Base-by-base conservation (phyloP, 1,139 yeast species). In the Candida albicans region DNA sequence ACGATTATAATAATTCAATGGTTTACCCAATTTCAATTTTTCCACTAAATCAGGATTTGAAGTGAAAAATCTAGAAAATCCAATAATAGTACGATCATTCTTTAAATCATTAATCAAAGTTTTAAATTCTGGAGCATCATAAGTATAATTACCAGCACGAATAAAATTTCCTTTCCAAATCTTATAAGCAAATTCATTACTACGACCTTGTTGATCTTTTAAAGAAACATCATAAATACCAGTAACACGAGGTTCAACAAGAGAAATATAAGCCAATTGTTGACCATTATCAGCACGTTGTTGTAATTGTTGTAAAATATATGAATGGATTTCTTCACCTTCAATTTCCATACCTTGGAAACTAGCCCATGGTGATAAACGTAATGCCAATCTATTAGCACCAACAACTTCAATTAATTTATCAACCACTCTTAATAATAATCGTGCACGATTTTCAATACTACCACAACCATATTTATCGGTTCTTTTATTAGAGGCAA, bases 361-460 rank as follows among this genome's bases (percentile, higher is more conserved):
- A 5, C 53, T 54, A 24, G 73, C 69, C 68, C 76, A 81, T 36
- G 91, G 91, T 5, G 88, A 80, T 9, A 85, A 53, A 61, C 90
- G 73, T 44, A 83, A 60, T 25, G 78, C 86, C 26, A 80, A 66
- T 49, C 68, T 73, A 10, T 70, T 68, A 18, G 78, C 73, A 28
- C 87, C 88, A 48, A 83, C 63, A 3, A 75, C 77, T 2, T 65
- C 75, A 37, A 64, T 58, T 14, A 79, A 57, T 9, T 74, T 77
- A 50, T 81, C 86, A 35, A 84, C 62, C 18, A 83, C 68, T 55
- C 82, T 83, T 33, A 84, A 65, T 11, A 72, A 51, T 51, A 84
- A 72, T 44, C 86, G 66, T 18, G 84, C 74, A 49, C 87, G 71
- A 66, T 84, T 84, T 58, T 82, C 89, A 49, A 83, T 68, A 42